phyloP scores from a whole-genome alignment of 1,284 basidiomycete genomes.

The Ustilago xerochloae region DNA sequence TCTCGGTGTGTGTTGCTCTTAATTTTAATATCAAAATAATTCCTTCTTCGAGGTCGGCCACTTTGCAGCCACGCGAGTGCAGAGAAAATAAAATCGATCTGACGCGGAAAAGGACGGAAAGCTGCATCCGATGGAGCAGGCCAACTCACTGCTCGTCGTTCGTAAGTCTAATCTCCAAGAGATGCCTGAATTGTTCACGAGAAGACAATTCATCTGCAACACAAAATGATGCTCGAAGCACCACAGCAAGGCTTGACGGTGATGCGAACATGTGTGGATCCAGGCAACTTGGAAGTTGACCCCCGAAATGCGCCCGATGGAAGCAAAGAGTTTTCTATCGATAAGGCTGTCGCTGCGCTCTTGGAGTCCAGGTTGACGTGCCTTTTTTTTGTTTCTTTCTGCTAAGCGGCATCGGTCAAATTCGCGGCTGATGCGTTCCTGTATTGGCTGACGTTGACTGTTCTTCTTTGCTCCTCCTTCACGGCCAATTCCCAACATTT shows the following conservation, averaged over 20 bases:
- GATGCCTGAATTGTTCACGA: too few species aligned
- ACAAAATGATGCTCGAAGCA: too few species aligned
- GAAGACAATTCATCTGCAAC: too few species aligned
- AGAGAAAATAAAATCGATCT: constrained; percentile 7
- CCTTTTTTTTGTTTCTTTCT: neutral
- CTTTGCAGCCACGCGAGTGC: neutral
- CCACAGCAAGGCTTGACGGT: too few species aligned
- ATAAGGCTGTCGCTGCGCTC: constrained; percentile 9
- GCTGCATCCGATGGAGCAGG: neutral
- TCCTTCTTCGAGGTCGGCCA: neutral
- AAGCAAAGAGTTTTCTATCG: constrained; percentile 12
- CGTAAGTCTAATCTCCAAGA: too few species aligned
- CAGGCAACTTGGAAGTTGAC: constrained; percentile 7
- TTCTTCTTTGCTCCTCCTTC: constrained; percentile 7
- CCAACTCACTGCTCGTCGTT: neutral
- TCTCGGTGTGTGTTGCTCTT: neutral
- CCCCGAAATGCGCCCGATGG: constrained; percentile 18
- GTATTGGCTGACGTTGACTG: neutral
- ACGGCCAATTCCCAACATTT: constrained; percentile 40
- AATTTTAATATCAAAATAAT: neutral
- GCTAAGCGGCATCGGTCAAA: constrained; percentile 16
- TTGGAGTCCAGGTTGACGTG: neutral
- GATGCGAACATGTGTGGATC: too few species aligned
- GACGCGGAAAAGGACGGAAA: constrained; percentile 15
- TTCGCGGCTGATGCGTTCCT: neutral